A percentile compares a stretch with the other conserved stretches of the same genome.
Evolutionary conservation across 805 yeast genomes (phyloP).

Genomic region (Saturnispora ahearnii): DNA sequence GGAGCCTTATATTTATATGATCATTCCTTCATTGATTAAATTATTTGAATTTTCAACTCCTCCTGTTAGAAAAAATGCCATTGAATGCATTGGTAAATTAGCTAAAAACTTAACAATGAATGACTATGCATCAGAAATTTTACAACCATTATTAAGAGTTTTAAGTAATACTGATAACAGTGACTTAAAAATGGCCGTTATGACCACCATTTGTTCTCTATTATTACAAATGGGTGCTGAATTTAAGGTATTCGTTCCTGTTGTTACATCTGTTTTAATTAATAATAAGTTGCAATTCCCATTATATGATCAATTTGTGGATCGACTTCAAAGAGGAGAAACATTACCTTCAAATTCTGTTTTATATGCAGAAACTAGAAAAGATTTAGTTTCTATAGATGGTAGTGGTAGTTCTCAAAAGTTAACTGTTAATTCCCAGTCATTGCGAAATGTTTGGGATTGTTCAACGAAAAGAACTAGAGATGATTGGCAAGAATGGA

Average conservation of each 20-base stretch:
- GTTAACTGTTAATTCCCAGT: constrained; percentile 56
- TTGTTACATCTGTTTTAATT: constrained; percentile 57
- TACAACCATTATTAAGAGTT: constrained; percentile 77
- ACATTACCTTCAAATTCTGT: constrained; percentile 72
- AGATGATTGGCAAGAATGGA: constrained; percentile 99
- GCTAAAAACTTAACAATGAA: constrained; percentile 63
- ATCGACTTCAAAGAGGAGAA: constrained; percentile 71
- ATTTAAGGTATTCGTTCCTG: constrained; percentile 78
- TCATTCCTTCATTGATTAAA: constrained; percentile 77
- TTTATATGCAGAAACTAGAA: constrained; percentile 48
- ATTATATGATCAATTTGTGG: constrained; percentile 72
- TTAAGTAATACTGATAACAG: constrained; percentile 33
- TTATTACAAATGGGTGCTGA: constrained; percentile 77
- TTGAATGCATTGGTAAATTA: constrained; percentile 74
- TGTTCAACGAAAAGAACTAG: constrained; percentile 79
- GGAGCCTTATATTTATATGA: constrained; percentile 80
- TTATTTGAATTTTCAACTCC: constrained; percentile 67
- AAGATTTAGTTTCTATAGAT: constrained; percentile 41
- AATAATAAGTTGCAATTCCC: constrained; percentile 59
- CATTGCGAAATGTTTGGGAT: constrained; percentile 82
- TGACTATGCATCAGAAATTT: constrained; percentile 84
- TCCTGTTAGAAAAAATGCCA: constrained; percentile 58
- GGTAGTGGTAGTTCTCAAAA: constrained; percentile 65
- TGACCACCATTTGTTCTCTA: constrained; percentile 73
- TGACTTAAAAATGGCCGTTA: constrained; percentile 54